A percentile compares a stretch with the other conserved stretches of the same genome.
Conservation (phyloP, 108 stramenopile species). For the Skeletonema tropicum region DNA sequence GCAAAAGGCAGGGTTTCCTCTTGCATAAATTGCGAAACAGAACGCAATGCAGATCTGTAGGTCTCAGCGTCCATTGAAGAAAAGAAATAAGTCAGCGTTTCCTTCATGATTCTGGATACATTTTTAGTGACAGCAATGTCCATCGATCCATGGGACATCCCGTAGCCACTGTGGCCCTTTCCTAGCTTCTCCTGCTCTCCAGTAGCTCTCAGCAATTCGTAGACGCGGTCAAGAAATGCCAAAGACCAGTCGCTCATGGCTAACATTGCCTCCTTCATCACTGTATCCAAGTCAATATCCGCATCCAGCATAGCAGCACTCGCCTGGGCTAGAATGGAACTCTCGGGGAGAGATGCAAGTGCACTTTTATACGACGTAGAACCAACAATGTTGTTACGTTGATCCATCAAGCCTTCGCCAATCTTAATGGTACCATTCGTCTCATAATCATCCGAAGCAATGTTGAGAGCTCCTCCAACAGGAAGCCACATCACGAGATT, state of each 20-base stretch:
- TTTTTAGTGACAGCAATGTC: constrained; percentile 82
- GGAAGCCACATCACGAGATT: constrained; percentile 87
- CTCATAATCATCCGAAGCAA: constrained; percentile 8
- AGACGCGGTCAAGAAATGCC: constrained; percentile 85
- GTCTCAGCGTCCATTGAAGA: constrained; percentile 75
- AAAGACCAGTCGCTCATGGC: constrained; percentile 84
- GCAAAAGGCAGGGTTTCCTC: constrained; percentile 83
- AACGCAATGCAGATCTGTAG: constrained; percentile 60
- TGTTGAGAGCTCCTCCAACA: constrained; percentile 49
- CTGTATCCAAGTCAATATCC: constrained; percentile 31
- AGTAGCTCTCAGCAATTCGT: constrained; percentile 74
- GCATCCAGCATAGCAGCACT: constrained; percentile 19
- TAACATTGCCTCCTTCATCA: constrained; percentile 68
- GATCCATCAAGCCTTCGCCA: constrained; percentile 55
- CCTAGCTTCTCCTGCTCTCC: constrained; percentile 85
- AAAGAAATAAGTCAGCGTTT: constrained; percentile 79
- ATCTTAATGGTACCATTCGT: constrained; percentile 43
- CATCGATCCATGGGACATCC: constrained; percentile 69
- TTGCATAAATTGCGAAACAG: constrained; percentile 67
- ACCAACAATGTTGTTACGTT: constrained; percentile 40
- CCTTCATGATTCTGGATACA: constrained; percentile 80
- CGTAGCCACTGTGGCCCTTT: constrained; percentile 71
- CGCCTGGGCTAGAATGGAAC: constrained; percentile 56
- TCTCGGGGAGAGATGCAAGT: constrained; percentile 58
- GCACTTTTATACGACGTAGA: constrained; percentile 61